Percentiles rank a stretch among this genome's conserved stretches.
phyloP scores from a whole-genome alignment of 1,284 basidiomycete genomes.

The Hypsizygus ulmarius region DNA sequence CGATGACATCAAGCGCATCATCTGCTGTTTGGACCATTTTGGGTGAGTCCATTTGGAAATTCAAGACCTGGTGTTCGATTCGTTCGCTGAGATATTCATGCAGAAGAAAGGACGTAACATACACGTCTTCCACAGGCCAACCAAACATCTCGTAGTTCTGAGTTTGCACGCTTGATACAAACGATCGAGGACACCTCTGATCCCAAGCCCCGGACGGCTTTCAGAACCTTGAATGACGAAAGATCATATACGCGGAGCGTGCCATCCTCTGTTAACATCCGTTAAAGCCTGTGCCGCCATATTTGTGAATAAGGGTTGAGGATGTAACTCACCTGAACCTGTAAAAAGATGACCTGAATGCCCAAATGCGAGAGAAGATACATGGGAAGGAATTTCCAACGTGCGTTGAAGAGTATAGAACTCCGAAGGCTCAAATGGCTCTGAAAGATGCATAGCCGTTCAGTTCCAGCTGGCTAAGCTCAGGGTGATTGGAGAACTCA shows the following conservation, averaged over 20 bases:
- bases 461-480: no score
- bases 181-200: constrained; percentile 60
- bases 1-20: constrained; percentile 46
- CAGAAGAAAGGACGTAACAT: constrained; percentile 21
- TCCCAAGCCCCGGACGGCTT: constrained; percentile 58
- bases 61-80: constrained; percentile 30
- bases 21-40: constrained; percentile 47
- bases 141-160: constrained; percentile 51
- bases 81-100: neutral
- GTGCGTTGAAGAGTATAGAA: constrained; percentile 22
- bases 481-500: no score
- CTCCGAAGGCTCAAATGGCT: constrained; percentile 13
- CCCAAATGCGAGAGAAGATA: constrained; percentile 46
- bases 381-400: constrained; percentile 42
- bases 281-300: neutral
- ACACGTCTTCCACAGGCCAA: constrained; percentile 60
- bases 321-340: constrained; percentile 45
- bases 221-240: constrained; percentile 56
- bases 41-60: constrained; percentile 42
- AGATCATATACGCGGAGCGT: constrained; percentile 63
- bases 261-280: constrained; percentile 57
- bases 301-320: neutral
- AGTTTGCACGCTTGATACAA: constrained; percentile 38
- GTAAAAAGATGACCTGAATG: constrained; percentile 46
- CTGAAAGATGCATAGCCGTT: constrained; percentile 4